A percentile compares a stretch with the other conserved stretches of the same genome.
phyloP scores from a whole-genome alignment of 768 basidiomycete species.

The Russula foetens region DNA sequence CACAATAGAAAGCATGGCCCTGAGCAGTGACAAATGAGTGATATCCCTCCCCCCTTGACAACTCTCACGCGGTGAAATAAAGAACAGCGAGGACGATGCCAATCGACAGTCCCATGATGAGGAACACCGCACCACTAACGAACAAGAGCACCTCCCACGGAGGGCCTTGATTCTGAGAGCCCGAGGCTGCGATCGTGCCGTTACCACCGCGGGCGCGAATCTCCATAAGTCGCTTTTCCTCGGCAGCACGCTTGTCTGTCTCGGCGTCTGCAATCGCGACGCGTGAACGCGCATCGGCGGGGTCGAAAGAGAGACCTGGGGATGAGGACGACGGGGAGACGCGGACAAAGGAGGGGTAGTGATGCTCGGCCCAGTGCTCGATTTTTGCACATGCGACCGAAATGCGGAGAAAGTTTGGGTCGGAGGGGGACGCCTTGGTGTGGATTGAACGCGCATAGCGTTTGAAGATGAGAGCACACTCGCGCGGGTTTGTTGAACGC shows the following conservation, averaged over 20 bases:
- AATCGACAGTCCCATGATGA: slow-evolving; percentile 16
- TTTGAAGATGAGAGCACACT: slow-evolving; percentile 84
- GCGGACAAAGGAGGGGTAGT: slow-evolving; percentile 86
- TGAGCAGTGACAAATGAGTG: neutral
- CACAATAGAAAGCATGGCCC: neutral
- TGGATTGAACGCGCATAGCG: slow-evolving; percentile 79
- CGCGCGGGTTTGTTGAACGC: slow-evolving; percentile 84
- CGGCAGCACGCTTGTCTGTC: slow-evolving; percentile 28
- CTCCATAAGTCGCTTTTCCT: slow-evolving; percentile 32
- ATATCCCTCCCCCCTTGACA: neutral
- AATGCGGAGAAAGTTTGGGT: slow-evolving; percentile 81
- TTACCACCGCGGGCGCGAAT: slow-evolving; percentile 6
- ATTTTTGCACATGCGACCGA: slow-evolving; percentile 80
- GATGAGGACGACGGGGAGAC: slow-evolving; percentile 21
- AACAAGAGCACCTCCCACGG: slow-evolving; percentile 22
- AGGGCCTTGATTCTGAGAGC: slow-evolving; percentile 17
- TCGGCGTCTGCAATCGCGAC: slow-evolving; percentile 39
- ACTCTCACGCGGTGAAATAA: slow-evolving; percentile 5
- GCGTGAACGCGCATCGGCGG: slow-evolving; percentile 47
- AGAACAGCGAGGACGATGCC: slow-evolving; percentile 19
- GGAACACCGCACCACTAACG: slow-evolving; percentile 17
- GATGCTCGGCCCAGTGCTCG: slow-evolving; percentile 88
- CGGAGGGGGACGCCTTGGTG: slow-evolving; percentile 63
- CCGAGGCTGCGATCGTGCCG: neutral
- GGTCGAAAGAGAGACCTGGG: slow-evolving; percentile 30